Evolutionary conservation across 108 stramenopile genomes (phyloP).

Genomic region (Skeletonema potamos): DNA sequence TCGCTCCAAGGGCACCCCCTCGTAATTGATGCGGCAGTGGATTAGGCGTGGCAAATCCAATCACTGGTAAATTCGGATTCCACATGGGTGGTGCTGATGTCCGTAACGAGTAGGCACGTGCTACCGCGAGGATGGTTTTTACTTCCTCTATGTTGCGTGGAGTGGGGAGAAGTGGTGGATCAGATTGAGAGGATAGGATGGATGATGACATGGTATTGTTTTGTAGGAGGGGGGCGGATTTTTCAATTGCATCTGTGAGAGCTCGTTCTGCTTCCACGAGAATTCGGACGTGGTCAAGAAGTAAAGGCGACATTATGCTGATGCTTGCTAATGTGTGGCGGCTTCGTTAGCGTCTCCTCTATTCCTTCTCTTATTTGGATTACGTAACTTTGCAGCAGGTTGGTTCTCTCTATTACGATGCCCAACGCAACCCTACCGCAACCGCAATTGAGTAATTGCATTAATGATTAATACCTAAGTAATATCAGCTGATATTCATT

Average conservation of each 20-base stretch:
- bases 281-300: constrained; percentile 49
- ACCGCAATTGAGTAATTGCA: no score
- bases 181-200: constrained; percentile 25
- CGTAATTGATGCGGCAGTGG: constrained; percentile 86
- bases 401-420: no score
- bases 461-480: no score
- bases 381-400: no score
- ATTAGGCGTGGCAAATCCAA: constrained; percentile 83
- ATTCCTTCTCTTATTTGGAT: no score
- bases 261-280: constrained; percentile 65
- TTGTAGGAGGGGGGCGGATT: constrained; percentile 38
- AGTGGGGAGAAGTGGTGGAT: constrained; percentile 55
- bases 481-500: no score
- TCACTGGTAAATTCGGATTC: constrained; percentile 78
- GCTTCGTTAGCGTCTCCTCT: no score
- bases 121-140: constrained; percentile 62
- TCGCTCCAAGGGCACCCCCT: constrained; percentile 73
- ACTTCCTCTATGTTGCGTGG: constrained; percentile 60
- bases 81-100: constrained; percentile 84
- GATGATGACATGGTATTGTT: constrained; percentile 36
- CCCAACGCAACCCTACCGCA: no score
- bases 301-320: neutral
- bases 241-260: constrained; percentile 69
- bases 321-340: neutral
- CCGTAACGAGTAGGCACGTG: constrained; percentile 61